Evolutionary conservation across 306 rosid species (phyloP), one percentile per base, ranked within the genome.

Genomic region (Vachellia collinsii): DNA sequence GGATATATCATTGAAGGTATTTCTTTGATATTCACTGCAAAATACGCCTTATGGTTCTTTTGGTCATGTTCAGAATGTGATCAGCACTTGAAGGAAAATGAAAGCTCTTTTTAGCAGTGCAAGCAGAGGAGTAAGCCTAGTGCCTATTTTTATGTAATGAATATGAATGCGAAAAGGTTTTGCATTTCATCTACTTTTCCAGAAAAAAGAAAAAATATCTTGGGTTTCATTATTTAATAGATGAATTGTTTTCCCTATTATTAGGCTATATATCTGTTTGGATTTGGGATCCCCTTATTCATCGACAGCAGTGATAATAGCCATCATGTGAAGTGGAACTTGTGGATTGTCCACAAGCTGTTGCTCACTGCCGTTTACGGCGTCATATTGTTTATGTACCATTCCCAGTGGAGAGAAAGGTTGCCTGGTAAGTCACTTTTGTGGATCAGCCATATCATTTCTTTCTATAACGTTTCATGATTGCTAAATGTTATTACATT

Each of bases 381-480:
- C 69, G 73, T 82, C 77, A 89, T 91, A 81, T 74, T 94, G 88
- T 90, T 86, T 83, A 91, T 94, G 92, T 94, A 92, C 82, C 96
- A 94, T 84, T 92, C 98, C 82, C 90, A 84, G 83, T 93, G 97
- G 97, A 91, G 92, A 78, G 98, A 94, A 63, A 88, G 93, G 80
- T 83, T 94, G 81, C 98, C 97, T 8, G 97, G 97, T 94, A 76
- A 84, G 90, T 72, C 58, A 69, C 58, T 59, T 65, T 44, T 23
- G 19, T 72, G 75, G 67, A 41, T 79, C 63, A 62, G 39, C 76
- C 76, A 61, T 23, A 36, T 46, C 71, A 61, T 73, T 50, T 51
- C 25, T 56, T 56, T 19, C 63, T 56, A 56, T 56, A 53, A 48
- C 46, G 22, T 25, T 63, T 68, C 63, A 73, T 86, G 72, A 76